These are phyloP conservation scores for Triadica sebifera DNA, from an alignment of 345 rosid genomes.

Conservation along the genomic window DNA sequence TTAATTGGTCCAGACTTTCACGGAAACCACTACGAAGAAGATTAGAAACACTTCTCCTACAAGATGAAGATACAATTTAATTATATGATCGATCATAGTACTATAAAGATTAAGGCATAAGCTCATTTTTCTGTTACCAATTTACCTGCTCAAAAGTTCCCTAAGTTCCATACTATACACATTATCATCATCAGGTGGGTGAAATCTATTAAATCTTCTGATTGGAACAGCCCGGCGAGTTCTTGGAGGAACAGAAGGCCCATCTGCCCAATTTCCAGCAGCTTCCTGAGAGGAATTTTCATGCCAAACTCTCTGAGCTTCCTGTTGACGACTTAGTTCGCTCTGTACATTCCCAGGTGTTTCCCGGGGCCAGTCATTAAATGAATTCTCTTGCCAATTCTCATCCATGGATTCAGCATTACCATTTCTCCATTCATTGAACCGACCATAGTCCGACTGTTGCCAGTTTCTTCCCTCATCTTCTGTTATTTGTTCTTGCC, in stretches of 20 bases:
- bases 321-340: slow-evolving; percentile 46
- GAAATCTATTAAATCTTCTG: slow-evolving; percentile 85
- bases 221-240: slow-evolving; percentile 55
- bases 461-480: slow-evolving; percentile 55
- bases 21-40: slow-evolving; percentile 98
- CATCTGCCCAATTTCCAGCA: slow-evolving; percentile 58
- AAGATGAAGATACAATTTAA: slow-evolving; percentile 20
- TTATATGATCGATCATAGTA: slow-evolving; percentile 6
- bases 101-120: not conserved
- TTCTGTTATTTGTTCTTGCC: slow-evolving; percentile 45
- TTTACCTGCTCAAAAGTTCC: slow-evolving; percentile 92
- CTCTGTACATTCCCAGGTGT: slow-evolving; percentile 39
- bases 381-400: slow-evolving; percentile 54
- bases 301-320: slow-evolving; percentile 55
- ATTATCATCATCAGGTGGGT: slow-evolving; percentile 91
- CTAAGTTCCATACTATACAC: slow-evolving; percentile 96
- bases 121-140: not conserved
- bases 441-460: slow-evolving; percentile 41
- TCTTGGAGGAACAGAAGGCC: slow-evolving; percentile 60
- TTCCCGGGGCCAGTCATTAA: slow-evolving; percentile 53
- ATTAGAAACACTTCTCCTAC: slow-evolving; percentile 95
- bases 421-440: slow-evolving; percentile 48
- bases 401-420: slow-evolving; percentile 51
- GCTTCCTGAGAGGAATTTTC: slow-evolving; percentile 54
- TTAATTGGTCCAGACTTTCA: slow-evolving; percentile 93